Evolutionary conservation across 805 yeast species (phyloP), one percentile per base, ranked within the genome.

Genomic region (Candida berthetii): DNA sequence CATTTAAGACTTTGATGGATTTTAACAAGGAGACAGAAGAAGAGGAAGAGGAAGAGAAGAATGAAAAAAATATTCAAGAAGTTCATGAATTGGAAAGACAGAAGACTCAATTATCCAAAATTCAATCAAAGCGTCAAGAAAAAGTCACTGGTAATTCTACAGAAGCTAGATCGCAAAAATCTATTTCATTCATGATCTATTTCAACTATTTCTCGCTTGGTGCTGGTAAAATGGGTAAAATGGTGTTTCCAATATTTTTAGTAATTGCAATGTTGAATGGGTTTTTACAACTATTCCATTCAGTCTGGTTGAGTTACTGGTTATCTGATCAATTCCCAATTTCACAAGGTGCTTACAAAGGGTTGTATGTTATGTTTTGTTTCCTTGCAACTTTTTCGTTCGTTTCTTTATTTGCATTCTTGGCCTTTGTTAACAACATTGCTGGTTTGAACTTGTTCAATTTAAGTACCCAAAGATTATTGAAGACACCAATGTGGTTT

Each of bases 231-330:
- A 57, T 59, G 44, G 70, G 53, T 31, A 51, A 37, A 14, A 37
- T 46, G 29, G 51, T 51, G 45, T 55, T 56, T 31, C 69, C 61
- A 38, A 42, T 54, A 11, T 61, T 61, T 38, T 46, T 60, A 1
- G 44, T 42, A 3, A 16, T 43, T 3, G 37, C 53, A 9, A 41
- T 47, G 3, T 4, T 71, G 15, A 61, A 69, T 33, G 75, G 75
- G 2, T 80, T 79, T 57, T 66, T 72, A 45, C 72, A 66, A 49
- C 57, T 79, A 29, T 77, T 80, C 55, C 72, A 81, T 35, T 80
- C 80, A 49, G 77, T 81, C 6, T 84, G 91, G 91, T 67, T 87
- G 45, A 76, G 89, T 4, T 86, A 81, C 61, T 86, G 96, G 96
- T 65, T 80, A 1, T 69, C 68, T 11, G 53, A 71, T 41, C 74